Base-by-base conservation (phyloP, 495 filamentous ascomycete species). In the Filosporella fistucella region DNA sequence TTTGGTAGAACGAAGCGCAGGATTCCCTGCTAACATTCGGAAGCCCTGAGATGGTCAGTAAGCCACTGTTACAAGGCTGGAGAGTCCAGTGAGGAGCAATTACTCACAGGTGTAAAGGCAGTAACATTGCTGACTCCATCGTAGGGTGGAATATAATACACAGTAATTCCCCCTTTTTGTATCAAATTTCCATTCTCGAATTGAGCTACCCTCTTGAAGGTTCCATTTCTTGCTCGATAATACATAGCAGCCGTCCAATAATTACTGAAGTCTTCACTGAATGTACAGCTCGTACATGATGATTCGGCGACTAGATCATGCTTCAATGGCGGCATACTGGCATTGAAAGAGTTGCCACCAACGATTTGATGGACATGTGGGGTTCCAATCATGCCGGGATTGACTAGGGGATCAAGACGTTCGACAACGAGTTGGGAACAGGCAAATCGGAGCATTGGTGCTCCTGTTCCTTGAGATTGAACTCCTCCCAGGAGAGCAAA, bases 1-100 rank as follows among this genome's bases (percentile, higher is more conserved):
- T 12, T 4, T 45, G 7, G 28, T 39, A 13, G 21, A 23, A 13
- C 48, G 48, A 14, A 45, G 40, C 40, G 39, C 45, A 3, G 82
- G 70, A 56, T 84, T 68, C 30, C 87, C 87, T 24, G 80, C 76
- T n/a, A 89, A 52, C 83, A 90, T 89, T 50, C 83, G 85, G 60
- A 89, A 84, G 20, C 77, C 81, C n/a, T 66, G n/a, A 56, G 20
- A 59, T 83, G 22, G 25, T 57, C 24, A 45, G 20, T 45, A 24
- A 13, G 0, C 1, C 6, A 12, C 16, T 48, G 12, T 0, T 25
- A 16, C 13, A 32, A 41, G 18, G 41, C 34, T 1, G 33, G 1
- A 1, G 9, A 10, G n/a, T n/a, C n/a, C n/a, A n/a, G n/a, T n/a
- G 7, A 35, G 0, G 11, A 14, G 13, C 6, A 49, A 18, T 16